Percentiles rank a stretch among this genome's conserved stretches.
These are phyloP conservation scores for Neofusicoccum laricinum DNA, from an alignment of 2,329 filamentous ascomycete genomes.

Conservation along the genomic window DNA sequence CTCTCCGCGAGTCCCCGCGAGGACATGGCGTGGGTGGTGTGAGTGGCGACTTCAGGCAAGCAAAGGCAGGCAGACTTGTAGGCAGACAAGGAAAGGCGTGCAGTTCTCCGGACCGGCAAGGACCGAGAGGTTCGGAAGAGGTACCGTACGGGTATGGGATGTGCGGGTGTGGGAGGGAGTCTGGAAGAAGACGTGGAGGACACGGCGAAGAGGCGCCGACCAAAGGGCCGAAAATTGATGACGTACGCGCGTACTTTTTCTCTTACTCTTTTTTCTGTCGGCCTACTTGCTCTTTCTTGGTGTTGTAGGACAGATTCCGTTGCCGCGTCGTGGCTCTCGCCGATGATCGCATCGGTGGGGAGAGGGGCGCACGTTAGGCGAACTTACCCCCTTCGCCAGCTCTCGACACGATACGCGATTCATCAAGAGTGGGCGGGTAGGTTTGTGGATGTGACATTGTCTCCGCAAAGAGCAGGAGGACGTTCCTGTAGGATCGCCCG, in stretches of 20 bases:
- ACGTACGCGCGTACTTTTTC: neutral
- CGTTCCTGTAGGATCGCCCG: neutral
- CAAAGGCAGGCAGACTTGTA: neutral
- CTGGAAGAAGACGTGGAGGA: neutral
- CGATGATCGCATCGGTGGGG: neutral
- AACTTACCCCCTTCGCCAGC: neutral
- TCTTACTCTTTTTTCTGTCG: neutral
- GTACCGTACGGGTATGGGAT: neutral
- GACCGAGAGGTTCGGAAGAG: neutral
- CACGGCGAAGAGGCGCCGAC: neutral
- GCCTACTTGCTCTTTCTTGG: neutral
- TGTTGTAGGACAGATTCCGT: neutral
- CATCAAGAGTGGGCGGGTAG: constrained; percentile 1
- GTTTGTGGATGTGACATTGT: neutral
- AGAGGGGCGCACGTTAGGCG: neutral
- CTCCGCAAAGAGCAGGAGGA: neutral
- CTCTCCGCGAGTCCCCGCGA: neutral
- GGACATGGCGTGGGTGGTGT: neutral
- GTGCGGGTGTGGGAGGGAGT: neutral
- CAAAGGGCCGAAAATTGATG: neutral
- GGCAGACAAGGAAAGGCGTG: neutral
- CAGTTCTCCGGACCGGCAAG: neutral
- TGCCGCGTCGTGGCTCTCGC: neutral
- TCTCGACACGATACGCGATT: constrained; percentile 4
- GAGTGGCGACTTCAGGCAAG: neutral